These are phyloP conservation scores for Coffea canephora DNA, from an alignment of 257 asterid genomes.

Conservation along the genomic window DNA sequence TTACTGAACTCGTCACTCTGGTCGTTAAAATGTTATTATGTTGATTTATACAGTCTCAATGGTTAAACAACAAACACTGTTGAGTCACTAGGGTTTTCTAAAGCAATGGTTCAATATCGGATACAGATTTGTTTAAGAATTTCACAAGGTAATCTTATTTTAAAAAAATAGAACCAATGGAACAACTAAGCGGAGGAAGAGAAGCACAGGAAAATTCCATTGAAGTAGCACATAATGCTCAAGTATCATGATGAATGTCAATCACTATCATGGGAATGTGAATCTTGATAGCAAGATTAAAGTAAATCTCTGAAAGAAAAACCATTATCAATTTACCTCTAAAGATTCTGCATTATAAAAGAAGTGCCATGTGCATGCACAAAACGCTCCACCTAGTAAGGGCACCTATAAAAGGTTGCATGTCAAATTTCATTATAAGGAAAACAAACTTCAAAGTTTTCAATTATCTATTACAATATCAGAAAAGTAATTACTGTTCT, in stretches of 20 bases:
- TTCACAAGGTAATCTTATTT: neutral
- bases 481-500: neutral
- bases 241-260: neutral
- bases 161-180: neutral
- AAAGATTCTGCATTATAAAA: constrained; percentile 91
- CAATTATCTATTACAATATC: neutral
- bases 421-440: neutral
- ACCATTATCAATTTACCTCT: constrained; percentile 50
- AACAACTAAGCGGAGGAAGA: neutral
- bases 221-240: neutral
- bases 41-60: neutral
- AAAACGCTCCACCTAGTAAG: constrained; percentile 91
- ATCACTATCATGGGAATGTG: neutral
- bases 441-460: neutral
- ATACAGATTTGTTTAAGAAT: neutral
- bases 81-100: neutral
- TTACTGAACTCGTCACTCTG: neutral
- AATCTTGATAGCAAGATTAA: neutral
- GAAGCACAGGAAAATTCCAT: neutral
- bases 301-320: neutral
- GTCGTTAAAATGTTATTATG: neutral
- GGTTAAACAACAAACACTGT: neutral
- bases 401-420: constrained; percentile 64
- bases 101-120: neutral
- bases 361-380: constrained; percentile 99